Base-by-base conservation (phyloP, 2,329 filamentous ascomycete genomes). In the Pyrenochaeta sp. region DNA sequence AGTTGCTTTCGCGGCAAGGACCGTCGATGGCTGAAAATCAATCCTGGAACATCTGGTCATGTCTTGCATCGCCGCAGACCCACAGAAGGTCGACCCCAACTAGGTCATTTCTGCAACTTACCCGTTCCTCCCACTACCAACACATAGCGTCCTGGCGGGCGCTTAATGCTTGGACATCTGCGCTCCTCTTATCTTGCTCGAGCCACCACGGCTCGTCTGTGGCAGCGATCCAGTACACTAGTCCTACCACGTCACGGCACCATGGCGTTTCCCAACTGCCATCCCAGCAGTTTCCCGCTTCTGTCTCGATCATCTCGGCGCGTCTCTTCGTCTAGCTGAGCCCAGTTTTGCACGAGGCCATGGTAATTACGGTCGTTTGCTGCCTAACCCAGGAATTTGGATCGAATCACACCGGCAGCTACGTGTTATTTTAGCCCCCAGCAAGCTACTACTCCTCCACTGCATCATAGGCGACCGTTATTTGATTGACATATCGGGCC, bases 131-230 rank as follows among this genome's bases (percentile, higher is more conserved):
- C 28, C 42, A 34, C 50, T 59, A 54, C 58, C 53, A 64, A 49
- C 50, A 50, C 51, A 50, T 63, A 66, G 64, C 58, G 64, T 56
- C 56, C 51, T 54, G 55, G 51, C 32, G 55, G 62, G 64, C 64
- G 64, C 64, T 66, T 66, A 66, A 58, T 61, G 59, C 55, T 61
- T 66, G 64, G 64, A 52, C 54, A 53, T 39, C 50, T 56, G 57
- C 50, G 50, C 54, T 59, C 50, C 57, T 59, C 62, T 65, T 59
- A 65, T 61, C 59, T 59, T 52, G 58, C 50, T 57, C 46, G 60
- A 61, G 60, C 63, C 61, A 64, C 54, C 56, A 59, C 63, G 63
- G 55, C 54, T 59, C 46, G 39, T 43, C 53, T 50, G 50, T 40
- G 52, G 54, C 50, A 55, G 56, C 52, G 44, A 47, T 50, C 34